These are phyloP conservation scores for Chytriomyces sp. DNA, from an alignment of 192 early-diverging fungal genomes.

Conservation along the genomic window DNA sequence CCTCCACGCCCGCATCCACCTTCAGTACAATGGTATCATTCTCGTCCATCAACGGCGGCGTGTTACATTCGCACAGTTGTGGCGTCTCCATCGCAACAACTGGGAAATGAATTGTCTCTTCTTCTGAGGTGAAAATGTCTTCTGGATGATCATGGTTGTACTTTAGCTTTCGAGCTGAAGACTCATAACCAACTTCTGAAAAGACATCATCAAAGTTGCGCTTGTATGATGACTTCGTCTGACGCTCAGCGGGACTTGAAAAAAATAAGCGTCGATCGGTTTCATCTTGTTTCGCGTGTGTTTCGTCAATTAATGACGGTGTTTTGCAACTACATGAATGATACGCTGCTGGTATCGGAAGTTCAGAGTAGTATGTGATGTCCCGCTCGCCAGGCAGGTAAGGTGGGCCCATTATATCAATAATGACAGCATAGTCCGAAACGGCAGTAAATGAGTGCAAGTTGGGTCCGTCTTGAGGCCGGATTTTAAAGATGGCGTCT, in stretches of 20 bases:
- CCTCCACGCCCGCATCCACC: conserved; percentile 10
- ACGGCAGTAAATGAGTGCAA: conserved; percentile 51
- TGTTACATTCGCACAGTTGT: neutral
- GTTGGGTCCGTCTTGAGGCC: conserved; percentile 30
- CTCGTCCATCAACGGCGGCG: neutral
- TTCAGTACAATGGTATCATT: neutral
- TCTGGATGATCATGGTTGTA: neutral
- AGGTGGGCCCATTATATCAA: conserved; percentile 51
- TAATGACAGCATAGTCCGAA: conserved; percentile 46
- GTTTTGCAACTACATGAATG: neutral
- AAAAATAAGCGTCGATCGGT: neutral
- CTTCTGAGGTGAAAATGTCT: neutral
- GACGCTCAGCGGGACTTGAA: no score
- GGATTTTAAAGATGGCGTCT: conserved; percentile 33
- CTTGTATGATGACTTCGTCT: neutral
- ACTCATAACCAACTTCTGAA: neutral
- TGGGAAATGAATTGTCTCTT: neutral
- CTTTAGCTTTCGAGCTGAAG: neutral
- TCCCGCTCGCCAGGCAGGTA: conserved; percentile 19
- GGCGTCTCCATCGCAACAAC: neutral
- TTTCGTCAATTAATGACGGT: neutral
- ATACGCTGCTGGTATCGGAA: neutral
- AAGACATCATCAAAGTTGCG: neutral
- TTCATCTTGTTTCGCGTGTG: neutral
- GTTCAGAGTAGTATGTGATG: conserved; percentile 20